Evolutionary conservation across 192 early-diverging fungal species (phyloP), one percentile per base, ranked within the genome.

Genomic region (Coemansia sp.): DNA sequence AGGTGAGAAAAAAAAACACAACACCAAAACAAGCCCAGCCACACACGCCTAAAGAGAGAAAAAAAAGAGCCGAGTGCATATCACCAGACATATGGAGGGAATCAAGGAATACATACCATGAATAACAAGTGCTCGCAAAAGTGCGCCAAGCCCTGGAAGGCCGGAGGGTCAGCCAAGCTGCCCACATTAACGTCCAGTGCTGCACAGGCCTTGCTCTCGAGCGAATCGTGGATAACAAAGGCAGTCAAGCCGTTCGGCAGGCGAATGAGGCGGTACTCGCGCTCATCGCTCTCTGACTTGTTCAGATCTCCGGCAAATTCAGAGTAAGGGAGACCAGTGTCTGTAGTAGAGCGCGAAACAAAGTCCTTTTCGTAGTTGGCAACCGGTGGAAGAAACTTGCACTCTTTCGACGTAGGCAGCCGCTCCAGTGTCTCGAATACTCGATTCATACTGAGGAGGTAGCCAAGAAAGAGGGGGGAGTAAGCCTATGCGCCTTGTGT

Each of bases 91-190:
- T 37, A 13, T 11, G 32, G n/a, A 30, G 30, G 37, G 15, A 53
- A 47, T 34, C 18, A 18, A 40, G 15, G 22, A 29, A 29, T 35
- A 66, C 78, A 55, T 81, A 74, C 79, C 84, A 91, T 84, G 69
- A 93, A 92, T 47, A 92, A 78, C 47, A 93, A 62, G 64, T 93
- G 92, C 74, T 93, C 92, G 78, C 89, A 87, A 66, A 90, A 93
- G 64, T 93, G 92, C 1, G 92, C 92, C 61, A 93, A 70, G 1
- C 92, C 92, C 71, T 85, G 88, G 18, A 90, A 71, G 62, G 85
- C 80, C 69, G 84, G 84, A 16, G 89, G 90, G 71, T 92, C 90
- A 18, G 76, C 86, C 39, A 91, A 68, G 45, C 88, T 82, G 37
- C 91, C 91, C 61, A 93, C 90, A 59, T 88, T 86, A 29, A 93